Evolutionary conservation across 179 eudicot genomes (phyloP), one percentile per base, ranked within the genome.

Genomic region (Gypsophila paniculata): DNA sequence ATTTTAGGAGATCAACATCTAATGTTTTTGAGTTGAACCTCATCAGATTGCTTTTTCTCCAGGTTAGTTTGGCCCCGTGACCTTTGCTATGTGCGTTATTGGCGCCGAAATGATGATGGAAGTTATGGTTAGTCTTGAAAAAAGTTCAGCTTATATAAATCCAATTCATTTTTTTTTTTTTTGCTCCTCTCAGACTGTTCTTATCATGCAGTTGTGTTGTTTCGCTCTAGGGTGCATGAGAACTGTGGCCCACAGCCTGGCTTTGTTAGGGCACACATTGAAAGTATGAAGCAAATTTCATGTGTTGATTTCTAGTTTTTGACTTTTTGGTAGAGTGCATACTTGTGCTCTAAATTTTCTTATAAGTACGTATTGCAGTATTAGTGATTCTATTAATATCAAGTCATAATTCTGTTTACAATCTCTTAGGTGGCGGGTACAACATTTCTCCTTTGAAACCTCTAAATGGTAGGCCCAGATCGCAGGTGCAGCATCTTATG

Each of bases 101-200:
- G 99, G 99, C 96, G 98, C 66, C 98, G 98, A 62, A 95, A 95
- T 87, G 98, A 95, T 76, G 99, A 95, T 83, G 99, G 98, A 72
- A 95, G 99, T 79, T 95, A 92, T 79, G 99, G 99, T 89, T n/a
- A n/a, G n/a, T n/a, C n/a, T n/a, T n/a, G n/a, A n/a, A n/a, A n/a
- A n/a, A n/a, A n/a, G n/a, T n/a, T n/a, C n/a, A n/a, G n/a, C n/a
- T n/a, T n/a, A n/a, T n/a, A n/a, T n/a, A n/a, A n/a, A n/a, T n/a
- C n/a, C n/a, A n/a, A n/a, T n/a, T n/a, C n/a, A n/a, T n/a, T n/a
- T n/a, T n/a, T n/a, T n/a, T n/a, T n/a, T n/a, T n/a, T n/a, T n/a
- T n/a, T n/a, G n/a, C n/a, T n/a, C 15, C 29, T 38, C 71, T 74
- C 21, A n/a, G 57, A 60, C 25, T 42, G 61, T 32, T 85, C 54